phyloP scores from a whole-genome alignment of 2,329 filamentous ascomycete species.

The Pyricularia sp. region DNA sequence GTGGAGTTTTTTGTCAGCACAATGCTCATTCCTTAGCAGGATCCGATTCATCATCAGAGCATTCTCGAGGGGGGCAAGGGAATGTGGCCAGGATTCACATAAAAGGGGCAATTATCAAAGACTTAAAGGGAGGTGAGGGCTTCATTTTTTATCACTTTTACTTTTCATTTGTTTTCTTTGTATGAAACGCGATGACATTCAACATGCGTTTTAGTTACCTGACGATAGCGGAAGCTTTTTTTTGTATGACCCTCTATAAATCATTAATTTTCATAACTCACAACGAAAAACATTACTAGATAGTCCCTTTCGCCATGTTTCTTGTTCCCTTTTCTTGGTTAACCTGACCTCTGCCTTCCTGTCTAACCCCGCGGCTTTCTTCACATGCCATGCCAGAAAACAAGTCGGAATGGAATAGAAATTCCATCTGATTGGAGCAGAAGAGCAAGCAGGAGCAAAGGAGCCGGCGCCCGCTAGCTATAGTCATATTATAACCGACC shows the following conservation, averaged over 20 bases:
- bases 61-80: not conserved
- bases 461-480: not conserved
- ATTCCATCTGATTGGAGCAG: not conserved
- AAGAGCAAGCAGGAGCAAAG: not conserved
- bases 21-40: not conserved
- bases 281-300: too few relatives aligned
- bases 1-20: not conserved
- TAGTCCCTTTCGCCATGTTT: too few relatives aligned
- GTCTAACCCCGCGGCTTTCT: not conserved
- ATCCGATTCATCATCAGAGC: not conserved
- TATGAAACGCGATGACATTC: constrained; percentile 11
- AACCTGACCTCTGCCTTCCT: not conserved
- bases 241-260: not conserved
- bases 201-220: constrained; percentile 5
- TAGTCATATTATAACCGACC: not conserved
- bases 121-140: not conserved
- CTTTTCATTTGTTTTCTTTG: not conserved
- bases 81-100: not conserved
- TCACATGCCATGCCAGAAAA: not conserved
- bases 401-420: not conserved
- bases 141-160: not conserved
- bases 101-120: not conserved
- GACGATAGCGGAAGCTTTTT: not conserved
- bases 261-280: not conserved
- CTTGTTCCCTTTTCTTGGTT: too few relatives aligned